Conservation (phyloP, 352 stramenopile genomes). For the Pythium grandisporangium region DNA sequence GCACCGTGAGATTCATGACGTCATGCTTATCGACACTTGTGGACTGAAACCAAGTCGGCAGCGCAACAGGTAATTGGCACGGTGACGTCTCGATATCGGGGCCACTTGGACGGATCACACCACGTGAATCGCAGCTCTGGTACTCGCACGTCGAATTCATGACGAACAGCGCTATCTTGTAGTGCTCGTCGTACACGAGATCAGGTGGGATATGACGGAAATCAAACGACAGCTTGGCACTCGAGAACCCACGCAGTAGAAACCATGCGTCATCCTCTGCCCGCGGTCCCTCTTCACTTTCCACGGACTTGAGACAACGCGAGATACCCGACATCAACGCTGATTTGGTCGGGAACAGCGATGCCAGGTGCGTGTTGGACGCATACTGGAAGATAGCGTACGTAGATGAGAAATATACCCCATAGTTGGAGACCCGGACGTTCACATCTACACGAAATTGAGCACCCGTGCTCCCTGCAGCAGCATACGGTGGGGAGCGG, state of each 20-base stretch:
- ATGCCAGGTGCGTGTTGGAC: conserved; percentile 18
- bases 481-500: conserved; percentile 48
- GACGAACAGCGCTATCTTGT: conserved; percentile 93
- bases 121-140: conserved; percentile 64
- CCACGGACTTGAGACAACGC: conserved; percentile 2
- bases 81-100: conserved; percentile 83
- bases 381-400: conserved; percentile 35
- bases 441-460: conserved; percentile 18
- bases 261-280: conserved; percentile 90
- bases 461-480: conserved; percentile 8
- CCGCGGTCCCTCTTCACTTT: conserved; percentile 73
- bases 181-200: conserved; percentile 94
- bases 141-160: conserved; percentile 89
- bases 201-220: conserved; percentile 88
- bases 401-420: conserved; percentile 60
- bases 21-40: conserved; percentile 89
- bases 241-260: conserved; percentile 83
- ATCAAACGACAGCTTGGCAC: conserved; percentile 91
- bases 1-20: conserved; percentile 90
- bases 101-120: conserved; percentile 38
- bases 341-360: not conserved
- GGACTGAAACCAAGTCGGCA: conserved; percentile 90
- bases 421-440: conserved; percentile 79
- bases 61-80: conserved; percentile 83
- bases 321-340: no score